phyloP scores from a whole-genome alignment of 1,284 basidiomycete genomes.

The Pisolithus thermaeus region DNA sequence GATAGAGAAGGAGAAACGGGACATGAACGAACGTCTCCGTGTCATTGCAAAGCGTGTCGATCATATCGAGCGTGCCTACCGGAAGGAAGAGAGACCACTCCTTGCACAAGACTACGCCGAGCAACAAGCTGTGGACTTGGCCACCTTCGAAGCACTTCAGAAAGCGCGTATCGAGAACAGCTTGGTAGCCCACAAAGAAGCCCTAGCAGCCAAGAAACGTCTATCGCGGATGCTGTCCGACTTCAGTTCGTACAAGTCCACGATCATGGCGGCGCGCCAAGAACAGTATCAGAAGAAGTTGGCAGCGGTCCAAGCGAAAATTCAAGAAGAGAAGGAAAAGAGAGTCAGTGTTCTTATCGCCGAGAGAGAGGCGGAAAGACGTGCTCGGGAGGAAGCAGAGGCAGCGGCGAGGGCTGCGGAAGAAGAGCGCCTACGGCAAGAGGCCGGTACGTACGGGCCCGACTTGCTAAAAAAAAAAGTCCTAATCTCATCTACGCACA shows the following conservation, averaged over 20 bases:
- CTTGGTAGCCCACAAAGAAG: slow-evolving; percentile 60
- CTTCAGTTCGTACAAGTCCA: slow-evolving; percentile 57
- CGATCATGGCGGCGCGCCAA: slow-evolving; percentile 59
- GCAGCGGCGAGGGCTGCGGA: slow-evolving; percentile 38
- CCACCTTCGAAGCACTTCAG: slow-evolving; percentile 65
- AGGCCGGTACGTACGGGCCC: slow-evolving; percentile 42
- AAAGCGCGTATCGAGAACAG: slow-evolving; percentile 57
- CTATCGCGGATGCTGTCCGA: slow-evolving; percentile 75
- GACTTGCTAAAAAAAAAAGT: background rate
- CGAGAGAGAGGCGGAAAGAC: slow-evolving; percentile 51
- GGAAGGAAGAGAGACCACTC: slow-evolving; percentile 89
- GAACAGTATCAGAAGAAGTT: slow-evolving; percentile 67
- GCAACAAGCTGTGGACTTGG: slow-evolving; percentile 76
- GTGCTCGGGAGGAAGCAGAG: slow-evolving; percentile 46
- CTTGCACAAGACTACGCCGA: slow-evolving; percentile 83
- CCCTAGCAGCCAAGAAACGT: slow-evolving; percentile 75
- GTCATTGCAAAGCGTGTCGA: slow-evolving; percentile 89
- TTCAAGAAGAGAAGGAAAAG: slow-evolving; percentile 84
- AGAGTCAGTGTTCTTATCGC: slow-evolving; percentile 52
- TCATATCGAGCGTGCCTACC: slow-evolving; percentile 92
- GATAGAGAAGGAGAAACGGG: slow-evolving; percentile 95
- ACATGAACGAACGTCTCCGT: slow-evolving; percentile 79
- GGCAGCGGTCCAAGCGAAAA: slow-evolving; percentile 61
- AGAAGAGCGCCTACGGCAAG: slow-evolving; percentile 46
- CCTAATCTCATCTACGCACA: slow-evolving; percentile 24